Evolutionary conservation across 345 rosid genomes (phyloP).

Genomic region (Eucalyptus globulus): DNA sequence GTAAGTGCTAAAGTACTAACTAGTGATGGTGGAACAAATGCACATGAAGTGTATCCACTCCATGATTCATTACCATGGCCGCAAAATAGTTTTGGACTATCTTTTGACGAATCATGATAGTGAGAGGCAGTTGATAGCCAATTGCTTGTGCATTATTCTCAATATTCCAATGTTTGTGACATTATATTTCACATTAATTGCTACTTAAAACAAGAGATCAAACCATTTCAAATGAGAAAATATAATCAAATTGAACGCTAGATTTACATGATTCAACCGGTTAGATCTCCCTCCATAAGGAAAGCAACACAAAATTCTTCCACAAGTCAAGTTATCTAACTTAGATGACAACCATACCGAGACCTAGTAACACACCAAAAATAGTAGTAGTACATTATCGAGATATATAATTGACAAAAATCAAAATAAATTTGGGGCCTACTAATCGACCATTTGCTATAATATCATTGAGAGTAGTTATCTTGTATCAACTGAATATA

Average conservation of each 20-base stretch:
- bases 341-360: background rate
- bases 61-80: background rate
- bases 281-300: background rate
- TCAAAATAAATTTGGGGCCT: too few relatives aligned
- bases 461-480: background rate
- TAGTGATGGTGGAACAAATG: background rate
- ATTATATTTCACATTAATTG: background rate
- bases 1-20: background rate
- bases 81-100: background rate
- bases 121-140: background rate
- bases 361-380: accelerated
- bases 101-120: background rate
- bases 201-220: background rate
- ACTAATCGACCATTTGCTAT: too few relatives aligned
- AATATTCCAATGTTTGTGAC: background rate
- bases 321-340: background rate
- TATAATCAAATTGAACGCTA: too few relatives aligned
- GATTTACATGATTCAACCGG: accelerated
- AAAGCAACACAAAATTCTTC: background rate
- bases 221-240: too few relatives aligned
- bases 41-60: background rate
- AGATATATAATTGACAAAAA: too few relatives aligned
- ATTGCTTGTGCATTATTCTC: background rate
- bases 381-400: too few relatives aligned
- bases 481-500: background rate